Evolutionary conservation across 1,284 basidiomycete species (phyloP).

Genomic region (Erythrobasidium hasegawianum): DNA sequence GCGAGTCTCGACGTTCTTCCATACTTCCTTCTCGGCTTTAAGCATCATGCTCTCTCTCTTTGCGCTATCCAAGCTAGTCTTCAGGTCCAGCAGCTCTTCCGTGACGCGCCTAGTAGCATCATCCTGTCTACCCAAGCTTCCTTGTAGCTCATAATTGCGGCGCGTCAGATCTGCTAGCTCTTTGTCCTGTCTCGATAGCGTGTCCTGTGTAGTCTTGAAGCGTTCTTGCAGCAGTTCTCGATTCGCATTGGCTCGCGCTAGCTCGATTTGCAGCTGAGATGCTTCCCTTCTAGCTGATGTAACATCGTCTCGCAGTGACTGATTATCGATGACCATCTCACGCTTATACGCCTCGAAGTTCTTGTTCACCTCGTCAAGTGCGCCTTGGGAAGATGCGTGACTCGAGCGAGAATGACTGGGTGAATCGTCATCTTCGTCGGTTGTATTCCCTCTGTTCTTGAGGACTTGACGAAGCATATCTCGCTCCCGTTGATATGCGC

Average conservation of each 20-base stretch:
- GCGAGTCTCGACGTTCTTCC: conserved; percentile 75
- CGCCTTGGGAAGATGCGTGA: conserved; percentile 45
- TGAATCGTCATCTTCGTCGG: conserved; percentile 5
- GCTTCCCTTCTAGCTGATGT: conserved; percentile 62
- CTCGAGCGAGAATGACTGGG: not conserved
- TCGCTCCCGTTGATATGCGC: conserved; percentile 77
- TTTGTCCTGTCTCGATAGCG: conserved; percentile 48
- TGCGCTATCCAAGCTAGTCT: conserved; percentile 63
- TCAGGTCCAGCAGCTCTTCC: conserved; percentile 61
- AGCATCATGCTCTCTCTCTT: conserved; percentile 80
- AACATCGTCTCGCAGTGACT: conserved; percentile 66
- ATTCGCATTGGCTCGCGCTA: conserved; percentile 77
- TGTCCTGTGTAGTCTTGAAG: conserved; percentile 47
- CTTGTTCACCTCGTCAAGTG: conserved; percentile 64
- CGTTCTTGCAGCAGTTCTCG: conserved; percentile 56
- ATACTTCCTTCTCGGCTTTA: conserved; percentile 84
- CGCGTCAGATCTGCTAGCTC: conserved; percentile 47
- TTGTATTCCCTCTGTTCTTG: conserved; percentile 13
- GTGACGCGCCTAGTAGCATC: conserved; percentile 53
- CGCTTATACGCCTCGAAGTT: conserved; percentile 72
- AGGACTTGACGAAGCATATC: conserved; percentile 74
- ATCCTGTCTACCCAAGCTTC: conserved; percentile 47
- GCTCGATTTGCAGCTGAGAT: conserved; percentile 61
- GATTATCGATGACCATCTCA: conserved; percentile 70
- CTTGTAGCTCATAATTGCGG: conserved; percentile 47